Base-by-base conservation (phyloP, 805 yeast genomes). In the Pichia ethanolica region DNA sequence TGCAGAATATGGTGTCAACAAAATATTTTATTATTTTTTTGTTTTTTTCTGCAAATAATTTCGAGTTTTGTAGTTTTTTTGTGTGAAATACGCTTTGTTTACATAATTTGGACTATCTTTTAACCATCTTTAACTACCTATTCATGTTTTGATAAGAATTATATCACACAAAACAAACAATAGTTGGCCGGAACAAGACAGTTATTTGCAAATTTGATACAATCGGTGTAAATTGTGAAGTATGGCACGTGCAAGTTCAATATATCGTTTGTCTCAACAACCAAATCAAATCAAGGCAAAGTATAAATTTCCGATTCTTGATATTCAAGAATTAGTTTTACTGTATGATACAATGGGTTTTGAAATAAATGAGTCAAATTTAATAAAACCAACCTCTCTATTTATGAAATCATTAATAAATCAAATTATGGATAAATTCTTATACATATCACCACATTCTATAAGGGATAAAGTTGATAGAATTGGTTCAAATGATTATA, bases 221-320 rank as follows among this genome's bases (percentile, higher is more conserved):
- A 20, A 20, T 20, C 20, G 20, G 20, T 20, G 20, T 20, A 20
- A 20, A 20, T 20, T 20, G 20, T 20, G 3, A 35, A 42, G 20
- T 11, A 67, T 67, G 70, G 66, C 70, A 11, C 65, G 71, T 44
- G 65, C 68, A 6, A 66, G 71, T 53, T 67, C 68, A 20, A 58
- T 65, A 7, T 66, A 65, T 53, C 58, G 66, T 37, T 46, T 63
- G 9, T 53, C 67, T 10, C 63, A 60, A 46, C 44, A 35, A 8
- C 53, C 63, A 14, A 47, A 57, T 11, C 44, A 42, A 9, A 26
- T 57, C 13, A 50, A 58, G 26, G 55, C 59, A 45, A 58, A 57
- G 35, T 63, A 65, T 54, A 61, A 64, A 53, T 67, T 67, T 48
- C 71, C 71, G 1, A 54, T 67, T 5, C 51, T 66, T 14, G 69